Conservation (phyloP, 768 basidiomycete genomes). For the Scleroderma citrinum region DNA sequence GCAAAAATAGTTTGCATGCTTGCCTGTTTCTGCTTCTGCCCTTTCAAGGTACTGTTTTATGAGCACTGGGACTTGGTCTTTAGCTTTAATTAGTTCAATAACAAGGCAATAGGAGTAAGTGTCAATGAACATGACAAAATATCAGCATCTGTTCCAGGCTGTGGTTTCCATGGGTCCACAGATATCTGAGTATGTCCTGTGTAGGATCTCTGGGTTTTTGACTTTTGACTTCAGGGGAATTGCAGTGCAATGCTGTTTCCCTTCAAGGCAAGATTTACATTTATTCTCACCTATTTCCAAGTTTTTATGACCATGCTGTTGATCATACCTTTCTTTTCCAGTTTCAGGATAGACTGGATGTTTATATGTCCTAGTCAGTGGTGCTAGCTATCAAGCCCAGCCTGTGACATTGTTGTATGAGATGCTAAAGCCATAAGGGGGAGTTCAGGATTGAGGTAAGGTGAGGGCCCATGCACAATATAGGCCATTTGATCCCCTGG, state of each 20-base stretch:
- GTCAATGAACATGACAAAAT: constrained; percentile 19
- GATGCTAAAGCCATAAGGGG: not conserved
- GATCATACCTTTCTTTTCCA: constrained; percentile 4
- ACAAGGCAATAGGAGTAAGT: constrained; percentile 11
- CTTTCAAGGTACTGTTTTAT: constrained; percentile 11
- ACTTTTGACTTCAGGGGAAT: constrained; percentile 8
- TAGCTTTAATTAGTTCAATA: constrained; percentile 6
- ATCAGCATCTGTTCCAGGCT: constrained; percentile 5
- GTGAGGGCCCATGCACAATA: not conserved
- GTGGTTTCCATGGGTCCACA: constrained; percentile 14
- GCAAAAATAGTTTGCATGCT: constrained; percentile 12
- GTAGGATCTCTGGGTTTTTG: not conserved
- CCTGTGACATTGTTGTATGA: not conserved
- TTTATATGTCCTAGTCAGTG: not conserved
- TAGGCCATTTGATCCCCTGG: not conserved
- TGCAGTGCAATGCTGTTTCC: constrained; percentile 15
- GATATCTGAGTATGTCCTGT: constrained; percentile 13
- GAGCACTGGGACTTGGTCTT: constrained; percentile 2
- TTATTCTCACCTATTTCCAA: not conserved
- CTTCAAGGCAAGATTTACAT: constrained; percentile 18
- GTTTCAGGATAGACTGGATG: not conserved
- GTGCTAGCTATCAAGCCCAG: constrained; percentile 3
- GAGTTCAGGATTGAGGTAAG: not conserved
- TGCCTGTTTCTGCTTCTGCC: constrained; percentile 9
- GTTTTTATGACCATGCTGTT: constrained; percentile 2